phyloP scores from a whole-genome alignment of 139 green algal species.

The Eudorina sp. region DNA sequence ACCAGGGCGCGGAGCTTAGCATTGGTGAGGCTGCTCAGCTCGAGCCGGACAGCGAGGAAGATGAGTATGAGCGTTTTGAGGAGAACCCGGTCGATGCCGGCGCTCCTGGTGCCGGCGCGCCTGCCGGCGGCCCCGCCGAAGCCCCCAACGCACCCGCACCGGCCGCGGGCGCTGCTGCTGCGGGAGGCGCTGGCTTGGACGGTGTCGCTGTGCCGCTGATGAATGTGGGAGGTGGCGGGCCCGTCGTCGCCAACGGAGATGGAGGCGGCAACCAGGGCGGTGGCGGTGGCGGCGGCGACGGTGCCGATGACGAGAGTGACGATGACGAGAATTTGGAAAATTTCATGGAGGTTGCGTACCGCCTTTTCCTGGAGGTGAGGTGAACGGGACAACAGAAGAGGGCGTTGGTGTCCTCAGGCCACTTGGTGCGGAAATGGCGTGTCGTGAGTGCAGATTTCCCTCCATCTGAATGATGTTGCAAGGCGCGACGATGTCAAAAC shows the following conservation, averaged over 20 bases:
- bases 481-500: no score
- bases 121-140: neutral
- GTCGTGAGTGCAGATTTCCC: no score
- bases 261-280: constrained; percentile 2
- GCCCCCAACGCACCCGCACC: neutral
- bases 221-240: constrained; percentile 8
- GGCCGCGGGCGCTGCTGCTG: neutral
- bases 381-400: no score
- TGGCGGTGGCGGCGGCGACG: neutral
- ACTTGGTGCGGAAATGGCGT: no score
- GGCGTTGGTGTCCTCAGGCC: no score
- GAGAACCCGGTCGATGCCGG: neutral
- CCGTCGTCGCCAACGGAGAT: constrained; percentile 22
- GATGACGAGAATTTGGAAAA: constrained; percentile 27
- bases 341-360: constrained; percentile 22
- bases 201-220: neutral
- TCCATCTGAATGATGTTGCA: no score
- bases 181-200: neutral
- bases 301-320: neutral
- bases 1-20: neutral
- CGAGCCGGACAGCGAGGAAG: neutral
- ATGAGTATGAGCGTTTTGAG: neutral
- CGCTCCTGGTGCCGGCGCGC: neutral
- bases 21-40: neutral
- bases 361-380: constrained; percentile 12